Evolutionary conservation across 805 yeast species (phyloP).

Genomic region (Candida xiaguanensis): DNA sequence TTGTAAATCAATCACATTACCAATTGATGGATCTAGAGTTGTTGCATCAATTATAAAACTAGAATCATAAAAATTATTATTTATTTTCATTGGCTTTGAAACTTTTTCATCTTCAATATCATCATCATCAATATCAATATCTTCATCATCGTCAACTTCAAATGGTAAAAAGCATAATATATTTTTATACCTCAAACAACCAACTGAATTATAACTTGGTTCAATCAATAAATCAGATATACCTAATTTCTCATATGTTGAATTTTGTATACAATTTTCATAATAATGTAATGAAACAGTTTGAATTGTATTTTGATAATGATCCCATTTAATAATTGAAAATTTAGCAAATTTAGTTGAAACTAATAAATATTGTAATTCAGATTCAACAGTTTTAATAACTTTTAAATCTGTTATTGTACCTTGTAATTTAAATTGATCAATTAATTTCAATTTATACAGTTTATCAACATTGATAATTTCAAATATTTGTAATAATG

Average conservation of each 20-base stretch:
- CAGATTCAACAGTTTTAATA: conserved; percentile 46
- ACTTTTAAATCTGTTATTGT: conserved; percentile 54
- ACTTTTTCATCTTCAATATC: conserved; percentile 14
- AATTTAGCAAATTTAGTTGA: conserved; percentile 74
- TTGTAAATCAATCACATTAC: conserved; percentile 64
- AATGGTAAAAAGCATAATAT: conserved; percentile 71
- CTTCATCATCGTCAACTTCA: conserved; percentile 37
- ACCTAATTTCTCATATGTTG: conserved; percentile 41
- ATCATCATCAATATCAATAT: conserved; percentile 30
- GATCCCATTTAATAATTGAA: conserved; percentile 72
- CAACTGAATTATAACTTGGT: conserved; percentile 51
- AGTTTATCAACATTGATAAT: conserved; percentile 27
- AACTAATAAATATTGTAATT: conserved; percentile 58
- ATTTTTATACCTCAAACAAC: conserved; percentile 62
- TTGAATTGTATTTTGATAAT: conserved; percentile 45
- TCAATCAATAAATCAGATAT: conserved; percentile 54
- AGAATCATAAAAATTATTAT: conserved; percentile 33
- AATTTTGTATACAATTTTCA: conserved; percentile 59
- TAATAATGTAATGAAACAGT: conserved; percentile 85
- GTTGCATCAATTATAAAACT: conserved; percentile 61
- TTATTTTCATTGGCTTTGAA: background rate
- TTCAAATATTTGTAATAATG: conserved; percentile 60
- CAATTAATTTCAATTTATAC: conserved; percentile 32
- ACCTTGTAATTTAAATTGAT: conserved; percentile 75
- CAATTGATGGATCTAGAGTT: conserved; percentile 53